Evolutionary conservation across 1,284 basidiomycete species (phyloP).

Genomic region (Cryptococcus maquisensis): DNA sequence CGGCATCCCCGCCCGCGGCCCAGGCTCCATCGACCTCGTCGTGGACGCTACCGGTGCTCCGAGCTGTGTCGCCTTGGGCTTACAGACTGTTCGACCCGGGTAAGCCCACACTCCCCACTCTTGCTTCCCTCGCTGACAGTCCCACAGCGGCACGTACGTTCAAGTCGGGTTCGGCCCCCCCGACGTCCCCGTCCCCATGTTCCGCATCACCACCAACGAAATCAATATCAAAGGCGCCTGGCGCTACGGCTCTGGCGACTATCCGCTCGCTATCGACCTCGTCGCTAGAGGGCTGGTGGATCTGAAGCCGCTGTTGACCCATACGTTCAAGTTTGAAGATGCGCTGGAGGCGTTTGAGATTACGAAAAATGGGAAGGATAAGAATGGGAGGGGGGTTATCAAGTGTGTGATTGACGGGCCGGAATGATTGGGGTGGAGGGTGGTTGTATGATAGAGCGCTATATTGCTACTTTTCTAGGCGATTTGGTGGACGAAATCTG

Average conservation of each 20-base stretch:
- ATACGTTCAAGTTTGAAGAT: conserved; percentile 58
- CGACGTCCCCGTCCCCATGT: conserved; percentile 45
- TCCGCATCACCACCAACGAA: conserved; percentile 43
- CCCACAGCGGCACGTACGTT: conserved; percentile 36
- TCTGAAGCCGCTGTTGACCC: conserved; percentile 54
- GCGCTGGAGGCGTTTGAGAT: conserved; percentile 57
- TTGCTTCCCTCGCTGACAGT: background rate
- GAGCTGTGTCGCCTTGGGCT: conserved; percentile 59
- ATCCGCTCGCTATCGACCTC: conserved; percentile 54
- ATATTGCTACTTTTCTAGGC: background rate
- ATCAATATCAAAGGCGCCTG: conserved; percentile 45
- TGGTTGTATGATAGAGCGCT: background rate
- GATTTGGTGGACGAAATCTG: background rate
- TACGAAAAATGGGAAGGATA: conserved; percentile 65
- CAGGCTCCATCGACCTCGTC: conserved; percentile 56
- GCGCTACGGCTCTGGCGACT: conserved; percentile 45
- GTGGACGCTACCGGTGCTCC: conserved; percentile 60
- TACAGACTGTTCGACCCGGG: conserved; percentile 62
- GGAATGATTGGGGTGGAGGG: conserved; percentile 17
- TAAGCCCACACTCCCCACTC: conserved; percentile 13
- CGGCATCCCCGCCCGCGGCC: conserved; percentile 50
- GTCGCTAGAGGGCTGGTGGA: conserved; percentile 55
- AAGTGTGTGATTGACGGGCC: conserved; percentile 48
- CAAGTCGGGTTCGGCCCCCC: conserved; percentile 46
- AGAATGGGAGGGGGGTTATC: conserved; percentile 53